Base-by-base conservation (phyloP, 1,139 yeast species). In the Suhomyces bribrorum region DNA sequence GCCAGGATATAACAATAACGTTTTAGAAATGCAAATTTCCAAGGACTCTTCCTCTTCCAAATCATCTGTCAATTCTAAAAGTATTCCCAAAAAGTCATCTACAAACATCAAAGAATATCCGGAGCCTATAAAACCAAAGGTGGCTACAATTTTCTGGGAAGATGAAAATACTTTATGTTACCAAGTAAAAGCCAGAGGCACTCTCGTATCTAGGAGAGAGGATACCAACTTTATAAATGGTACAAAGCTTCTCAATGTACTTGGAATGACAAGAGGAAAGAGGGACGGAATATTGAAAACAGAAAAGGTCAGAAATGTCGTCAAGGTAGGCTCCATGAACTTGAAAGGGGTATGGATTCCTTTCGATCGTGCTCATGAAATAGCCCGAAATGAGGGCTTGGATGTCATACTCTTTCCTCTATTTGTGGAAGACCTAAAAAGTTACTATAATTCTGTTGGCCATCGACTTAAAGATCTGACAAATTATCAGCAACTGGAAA, bases 341-440 rank as follows among this genome's bases (percentile, higher is more conserved):
- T 59, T 77, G 46, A 77, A 77, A 47, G 82, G 75, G 0, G 80
- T 77, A 1, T 77, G 82, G 82, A 68, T 77, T 14, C 82, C 82
- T 0, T 73, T 71, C 50, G 77, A 73, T 16, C 51, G 81, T 25
- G 81, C 82, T 0, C 57, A 59, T 28, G 79, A 75, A 45, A 63
- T 77, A 40, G 81, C 82, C 1, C 56, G 76, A 26, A 69, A 70
- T 40, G 79, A 75, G 48, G 77, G 77, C 1, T 56, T 70, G 5
- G 59, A 57, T 9, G 60, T 55, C 13, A 42, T 61, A 11, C 58
- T 76, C 32, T 68, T 63, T 41, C 81, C 81, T 0, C 54, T 77
- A 15, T 76, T 77, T 56, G 68, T 75, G 0, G 57, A 59, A 15
- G 73, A 77, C 43, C 57, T 77, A 35, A 64, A 65, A 38, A 50